Evolutionary conservation across 163 green algal genomes (phyloP).

Genomic region (Prototheca wickerhamii): DNA sequence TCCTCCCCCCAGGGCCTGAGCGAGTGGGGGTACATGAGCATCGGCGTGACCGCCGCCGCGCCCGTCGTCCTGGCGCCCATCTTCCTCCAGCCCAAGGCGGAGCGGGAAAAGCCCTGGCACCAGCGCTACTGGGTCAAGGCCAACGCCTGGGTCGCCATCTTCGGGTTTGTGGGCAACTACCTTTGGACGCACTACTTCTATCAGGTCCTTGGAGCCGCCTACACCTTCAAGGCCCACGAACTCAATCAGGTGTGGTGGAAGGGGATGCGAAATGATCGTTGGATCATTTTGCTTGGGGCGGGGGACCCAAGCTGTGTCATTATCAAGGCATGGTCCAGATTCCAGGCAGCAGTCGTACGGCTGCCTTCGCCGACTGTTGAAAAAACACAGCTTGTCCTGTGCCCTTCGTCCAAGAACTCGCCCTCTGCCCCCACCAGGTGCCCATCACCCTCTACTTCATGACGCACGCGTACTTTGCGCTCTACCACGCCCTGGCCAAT

Average conservation of each 20-base stretch:
- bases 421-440: slow-evolving; percentile 74
- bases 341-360: too few species aligned
- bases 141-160: slow-evolving; percentile 95
- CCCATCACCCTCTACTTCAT: slow-evolving; percentile 92
- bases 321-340: too few species aligned
- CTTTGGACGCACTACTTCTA: slow-evolving; percentile 99
- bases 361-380: not conserved
- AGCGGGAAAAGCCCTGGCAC: slow-evolving; percentile 56
- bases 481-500: slow-evolving; percentile 95
- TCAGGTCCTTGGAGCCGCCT: slow-evolving; percentile 83
- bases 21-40: slow-evolving; percentile 74
- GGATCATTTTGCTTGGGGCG: not conserved
- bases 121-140: slow-evolving; percentile 87
- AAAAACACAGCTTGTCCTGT: too few species aligned
- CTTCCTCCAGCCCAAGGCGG: slow-evolving; percentile 50
- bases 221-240: slow-evolving; percentile 85
- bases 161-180: slow-evolving; percentile 98
- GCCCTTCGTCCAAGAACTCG: too few species aligned
- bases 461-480: slow-evolving; percentile 98
- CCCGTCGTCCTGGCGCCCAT: slow-evolving; percentile 74
- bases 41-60: slow-evolving; percentile 59
- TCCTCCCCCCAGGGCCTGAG: slow-evolving; percentile 29
- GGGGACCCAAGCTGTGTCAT: too few species aligned
- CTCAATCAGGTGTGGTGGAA: slow-evolving; percentile 71
- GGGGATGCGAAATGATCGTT: not conserved